phyloP scores from a whole-genome alignment of 2,329 filamentous ascomycete genomes.

The Colletotrichum higginsianum region DNA sequence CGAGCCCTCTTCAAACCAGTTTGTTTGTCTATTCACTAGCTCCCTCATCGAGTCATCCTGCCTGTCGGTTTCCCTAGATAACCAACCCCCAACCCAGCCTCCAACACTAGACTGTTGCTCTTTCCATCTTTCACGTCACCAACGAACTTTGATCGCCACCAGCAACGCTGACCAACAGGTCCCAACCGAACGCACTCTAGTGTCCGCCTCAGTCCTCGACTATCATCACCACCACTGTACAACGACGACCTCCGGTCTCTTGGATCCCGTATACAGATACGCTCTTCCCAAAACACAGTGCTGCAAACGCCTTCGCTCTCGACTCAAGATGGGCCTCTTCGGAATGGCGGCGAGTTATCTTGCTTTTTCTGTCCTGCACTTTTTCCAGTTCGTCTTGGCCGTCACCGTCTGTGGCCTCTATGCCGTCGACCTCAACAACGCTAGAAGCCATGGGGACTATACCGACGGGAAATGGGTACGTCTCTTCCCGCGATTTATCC shows the following conservation, averaged over 20 bases:
- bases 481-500: background rate
- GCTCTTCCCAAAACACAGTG: too few relatives aligned
- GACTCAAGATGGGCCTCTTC: constrained; percentile 60
- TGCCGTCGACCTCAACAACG: constrained; percentile 74
- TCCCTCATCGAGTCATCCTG: background rate
- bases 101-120: too few relatives aligned
- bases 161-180: background rate
- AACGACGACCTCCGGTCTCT: background rate
- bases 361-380: constrained; percentile 75
- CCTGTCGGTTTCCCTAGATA: background rate
- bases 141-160: background rate
- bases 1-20: background rate
- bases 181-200: background rate
- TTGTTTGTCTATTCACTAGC: background rate
- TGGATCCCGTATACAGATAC: background rate
- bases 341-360: constrained; percentile 64
- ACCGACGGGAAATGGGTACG: constrained; percentile 80
- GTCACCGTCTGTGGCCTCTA: constrained; percentile 86
- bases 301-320: background rate
- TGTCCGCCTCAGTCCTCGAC: background rate
- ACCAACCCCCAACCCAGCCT: background rate
- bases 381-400: constrained; percentile 83
- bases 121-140: background rate
- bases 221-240: background rate
- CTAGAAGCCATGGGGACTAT: constrained; percentile 64